Evolutionary conservation across 495 filamentous ascomycete species (phyloP).

Genomic region (Xylona heveae): DNA sequence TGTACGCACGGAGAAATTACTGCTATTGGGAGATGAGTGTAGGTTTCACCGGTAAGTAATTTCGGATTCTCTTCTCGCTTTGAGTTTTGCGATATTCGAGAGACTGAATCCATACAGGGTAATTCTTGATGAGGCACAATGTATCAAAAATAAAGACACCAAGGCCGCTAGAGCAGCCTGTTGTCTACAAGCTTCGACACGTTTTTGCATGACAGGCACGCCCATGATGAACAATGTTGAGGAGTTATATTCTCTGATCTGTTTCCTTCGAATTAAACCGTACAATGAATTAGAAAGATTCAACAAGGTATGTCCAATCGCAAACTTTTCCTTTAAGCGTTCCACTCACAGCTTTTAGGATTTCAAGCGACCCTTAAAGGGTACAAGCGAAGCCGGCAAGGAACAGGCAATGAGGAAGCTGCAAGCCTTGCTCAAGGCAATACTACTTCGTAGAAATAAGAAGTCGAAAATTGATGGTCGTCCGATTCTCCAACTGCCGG

Average conservation of each 20-base stretch:
- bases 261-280: slow-evolving; percentile 65
- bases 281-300: slow-evolving; percentile 48
- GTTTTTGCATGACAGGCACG: slow-evolving; percentile 81
- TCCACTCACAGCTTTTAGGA: slow-evolving; percentile 15
- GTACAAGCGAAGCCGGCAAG: slow-evolving; percentile 13
- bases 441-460: slow-evolving; percentile 74
- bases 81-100: slow-evolving; percentile 2
- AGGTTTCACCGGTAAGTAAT: slow-evolving; percentile 35
- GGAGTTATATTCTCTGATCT: slow-evolving; percentile 67
- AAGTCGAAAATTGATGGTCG: slow-evolving; percentile 64
- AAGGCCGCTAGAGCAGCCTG: slow-evolving; percentile 40
- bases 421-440: slow-evolving; percentile 62
- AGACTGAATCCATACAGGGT: slow-evolving; percentile 23
- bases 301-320: slow-evolving; percentile 24
- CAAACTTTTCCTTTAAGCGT: slow-evolving; percentile 6
- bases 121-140: slow-evolving; percentile 86
- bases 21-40: slow-evolving; percentile 39
- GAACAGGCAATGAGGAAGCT: slow-evolving; percentile 44
- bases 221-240: slow-evolving; percentile 83
- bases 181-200: slow-evolving; percentile 36
- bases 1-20: slow-evolving; percentile 18
- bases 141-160: slow-evolving; percentile 70
- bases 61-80: not conserved
- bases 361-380: slow-evolving; percentile 31
- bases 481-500: slow-evolving; percentile 57